Evolutionary conservation across 192 early-diverging fungal genomes (phyloP), one percentile per base, ranked within the genome.

Genomic region (Gaertneriomyces semiglobifer): DNA sequence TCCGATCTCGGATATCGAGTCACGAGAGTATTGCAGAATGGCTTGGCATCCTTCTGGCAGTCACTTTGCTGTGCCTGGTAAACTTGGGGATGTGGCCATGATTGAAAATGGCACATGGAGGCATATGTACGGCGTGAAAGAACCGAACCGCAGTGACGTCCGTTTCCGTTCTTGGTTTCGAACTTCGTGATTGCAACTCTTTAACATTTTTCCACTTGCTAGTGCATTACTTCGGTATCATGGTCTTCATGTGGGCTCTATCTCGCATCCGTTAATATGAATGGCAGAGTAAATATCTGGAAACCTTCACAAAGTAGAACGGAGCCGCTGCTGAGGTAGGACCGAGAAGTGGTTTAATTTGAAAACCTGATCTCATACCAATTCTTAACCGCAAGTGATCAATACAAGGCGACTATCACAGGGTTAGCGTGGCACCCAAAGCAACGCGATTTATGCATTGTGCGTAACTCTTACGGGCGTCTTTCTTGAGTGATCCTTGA

Each of bases 171-270:
- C 44, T 62, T 19, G 6, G 77, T 79, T 65, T 68, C 62, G 14
- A 19, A n/a, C 25, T 2, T 11, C 16, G 18, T 5, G 4, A 16
- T 40, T n/a, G 3, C 14, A 40, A 9, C 5, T 43, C 12, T 4
- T 7, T 14, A n/a, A 18, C 11, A 46, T 39, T 12, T 39, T 5
- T 7, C 10, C 4, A 78, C 19, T 9, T 6, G 40, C 9, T 59
- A 83, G 72, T 57, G 65, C 53, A 61, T 87, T 3, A 75, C 72
- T 25, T 58, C 70, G 20, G 46, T 89, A 19, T 68, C 76, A 43
- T 92, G 88, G 87, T 90, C 89, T 0, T 63, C 80, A 16, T 88
- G 84, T 41, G 85, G 90, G 14, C 65, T 72, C 42, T 89, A 86
- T 53, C 50, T 92, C 18, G 83, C 82, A 2, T 75, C 86, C 0